These are phyloP conservation scores for Achaetomium macrosporum DNA, from an alignment of 2,329 filamentous ascomycete genomes.

Conservation along the genomic window DNA sequence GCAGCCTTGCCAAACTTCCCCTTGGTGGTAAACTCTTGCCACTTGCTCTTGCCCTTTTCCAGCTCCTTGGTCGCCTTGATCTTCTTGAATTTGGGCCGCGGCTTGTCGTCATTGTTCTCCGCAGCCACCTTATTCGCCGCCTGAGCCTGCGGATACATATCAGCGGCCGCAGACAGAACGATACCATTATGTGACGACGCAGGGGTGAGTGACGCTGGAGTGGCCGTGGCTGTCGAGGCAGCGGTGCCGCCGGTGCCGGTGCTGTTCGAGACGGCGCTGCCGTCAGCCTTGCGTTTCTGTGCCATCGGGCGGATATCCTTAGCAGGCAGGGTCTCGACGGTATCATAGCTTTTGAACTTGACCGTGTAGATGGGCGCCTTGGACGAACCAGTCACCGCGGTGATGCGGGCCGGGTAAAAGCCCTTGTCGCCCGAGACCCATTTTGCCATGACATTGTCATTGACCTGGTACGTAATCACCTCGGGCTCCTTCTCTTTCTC, in stretches of 20 bases:
- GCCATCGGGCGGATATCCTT: constrained; percentile 79
- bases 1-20: constrained; percentile 58
- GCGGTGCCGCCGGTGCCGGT: constrained; percentile 29
- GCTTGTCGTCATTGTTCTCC: constrained; percentile 63
- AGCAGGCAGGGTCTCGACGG: constrained; percentile 72
- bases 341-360: constrained; percentile 88
- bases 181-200: constrained; percentile 47
- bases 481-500: constrained; percentile 44
- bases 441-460: constrained; percentile 84
- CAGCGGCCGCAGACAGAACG: constrained; percentile 51
- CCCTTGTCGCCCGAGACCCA: constrained; percentile 84
- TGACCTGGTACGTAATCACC: constrained; percentile 66
- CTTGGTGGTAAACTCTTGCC: constrained; percentile 87
- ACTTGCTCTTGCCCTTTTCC: constrained; percentile 85
- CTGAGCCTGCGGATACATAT: constrained; percentile 52
- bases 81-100: constrained; percentile 76
- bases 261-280: constrained; percentile 41
- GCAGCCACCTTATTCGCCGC: constrained; percentile 45
- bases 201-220: constrained; percentile 19
- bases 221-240: constrained; percentile 12
- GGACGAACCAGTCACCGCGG: constrained; percentile 87
- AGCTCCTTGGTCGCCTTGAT: constrained; percentile 88
- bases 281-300: constrained; percentile 83
- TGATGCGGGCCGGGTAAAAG: constrained; percentile 90
- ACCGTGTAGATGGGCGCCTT: constrained; percentile 88